Conservation (phyloP, 2,329 filamentous ascomycete species). For the Pyricularia grisea region DNA sequence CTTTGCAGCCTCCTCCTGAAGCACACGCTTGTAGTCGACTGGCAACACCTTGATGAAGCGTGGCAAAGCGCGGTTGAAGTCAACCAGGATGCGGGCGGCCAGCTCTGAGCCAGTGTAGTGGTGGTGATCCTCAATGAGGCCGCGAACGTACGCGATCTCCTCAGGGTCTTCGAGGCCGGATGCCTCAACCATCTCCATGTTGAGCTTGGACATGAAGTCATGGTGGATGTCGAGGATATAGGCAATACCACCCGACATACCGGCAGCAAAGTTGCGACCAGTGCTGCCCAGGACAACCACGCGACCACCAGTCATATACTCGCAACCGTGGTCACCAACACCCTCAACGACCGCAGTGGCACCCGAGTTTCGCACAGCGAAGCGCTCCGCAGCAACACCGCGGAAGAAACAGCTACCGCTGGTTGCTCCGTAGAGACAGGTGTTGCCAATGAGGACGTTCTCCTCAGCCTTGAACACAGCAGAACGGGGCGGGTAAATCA, state of each 20-base stretch:
- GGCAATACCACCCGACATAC: slow-evolving; percentile 97
- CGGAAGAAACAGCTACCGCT: slow-evolving; percentile 92
- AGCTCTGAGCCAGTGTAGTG: slow-evolving; percentile 96
- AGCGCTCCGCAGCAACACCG: slow-evolving; percentile 90
- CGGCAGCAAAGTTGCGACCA: slow-evolving; percentile 93
- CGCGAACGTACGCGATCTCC: slow-evolving; percentile 84
- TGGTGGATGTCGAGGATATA: slow-evolving; percentile 85
- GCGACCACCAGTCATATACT: slow-evolving; percentile 98
- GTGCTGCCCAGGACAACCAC: slow-evolving; percentile 79
- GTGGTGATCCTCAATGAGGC: slow-evolving; percentile 91
- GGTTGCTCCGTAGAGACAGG: slow-evolving; percentile 91
- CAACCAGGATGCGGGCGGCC: slow-evolving; percentile 84
- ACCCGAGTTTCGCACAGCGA: slow-evolving; percentile 93
- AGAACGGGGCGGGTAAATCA: slow-evolving; percentile 83
- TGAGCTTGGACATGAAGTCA: slow-evolving; percentile 89
- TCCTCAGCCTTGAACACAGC: slow-evolving; percentile 94
- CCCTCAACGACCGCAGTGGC: slow-evolving; percentile 94
- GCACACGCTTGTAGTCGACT: slow-evolving; percentile 90
- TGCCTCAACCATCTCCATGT: slow-evolving; percentile 95
- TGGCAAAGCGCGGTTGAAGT: slow-evolving; percentile 84
- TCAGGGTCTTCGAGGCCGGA: slow-evolving; percentile 72
- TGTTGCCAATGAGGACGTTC: slow-evolving; percentile 88
- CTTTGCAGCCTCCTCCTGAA: slow-evolving; percentile 78
- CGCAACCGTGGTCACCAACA: slow-evolving; percentile 90
- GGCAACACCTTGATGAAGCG: slow-evolving; percentile 92